Percentiles rank a stretch among this genome's conserved stretches.
Conservation (phyloP, 805 yeast species). For the Wickerhamomyces bisporus region DNA sequence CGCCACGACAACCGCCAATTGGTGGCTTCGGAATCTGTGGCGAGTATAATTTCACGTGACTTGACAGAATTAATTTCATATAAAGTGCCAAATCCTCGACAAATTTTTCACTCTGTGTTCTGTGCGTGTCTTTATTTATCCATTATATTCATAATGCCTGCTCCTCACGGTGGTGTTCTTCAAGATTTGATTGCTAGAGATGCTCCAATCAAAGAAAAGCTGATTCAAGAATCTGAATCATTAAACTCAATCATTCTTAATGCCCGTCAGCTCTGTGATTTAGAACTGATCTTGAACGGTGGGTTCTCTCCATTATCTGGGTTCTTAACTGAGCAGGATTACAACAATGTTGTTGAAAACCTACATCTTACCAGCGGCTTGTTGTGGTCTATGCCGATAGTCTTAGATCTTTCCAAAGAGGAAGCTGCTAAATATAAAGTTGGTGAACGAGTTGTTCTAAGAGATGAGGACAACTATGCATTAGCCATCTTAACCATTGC, state of each 20-base stretch:
- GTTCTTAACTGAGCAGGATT: constrained; percentile 59
- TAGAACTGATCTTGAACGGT: constrained; percentile 87
- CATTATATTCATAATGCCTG: constrained; percentile 42
- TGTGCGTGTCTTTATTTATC: background rate
- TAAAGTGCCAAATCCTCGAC: background rate
- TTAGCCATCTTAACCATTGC: constrained; percentile 77
- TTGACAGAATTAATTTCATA: background rate
- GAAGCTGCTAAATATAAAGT: constrained; percentile 38
- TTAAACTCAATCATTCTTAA: constrained; percentile 50
- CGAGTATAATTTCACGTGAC: constrained; percentile 6
- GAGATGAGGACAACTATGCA: constrained; percentile 75
- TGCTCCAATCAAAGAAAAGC: constrained; percentile 46
- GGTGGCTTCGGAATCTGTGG: constrained; percentile 1
- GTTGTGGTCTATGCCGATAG: constrained; percentile 91
- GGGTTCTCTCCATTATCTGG: constrained; percentile 85
- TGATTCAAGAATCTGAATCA: constrained; percentile 53
- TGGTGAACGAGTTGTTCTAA: constrained; percentile 64
- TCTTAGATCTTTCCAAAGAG: constrained; percentile 62
- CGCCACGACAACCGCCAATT: too few species aligned
- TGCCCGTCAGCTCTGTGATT: constrained; percentile 87
- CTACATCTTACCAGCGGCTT: constrained; percentile 72
- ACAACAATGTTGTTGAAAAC: constrained; percentile 56
- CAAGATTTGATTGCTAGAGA: constrained; percentile 86
- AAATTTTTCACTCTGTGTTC: background rate
- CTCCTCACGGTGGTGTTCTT: constrained; percentile 90